These are phyloP conservation scores for Melastoma malabathricum DNA, from an alignment of 345 rosid species.

Conservation along the genomic window DNA sequence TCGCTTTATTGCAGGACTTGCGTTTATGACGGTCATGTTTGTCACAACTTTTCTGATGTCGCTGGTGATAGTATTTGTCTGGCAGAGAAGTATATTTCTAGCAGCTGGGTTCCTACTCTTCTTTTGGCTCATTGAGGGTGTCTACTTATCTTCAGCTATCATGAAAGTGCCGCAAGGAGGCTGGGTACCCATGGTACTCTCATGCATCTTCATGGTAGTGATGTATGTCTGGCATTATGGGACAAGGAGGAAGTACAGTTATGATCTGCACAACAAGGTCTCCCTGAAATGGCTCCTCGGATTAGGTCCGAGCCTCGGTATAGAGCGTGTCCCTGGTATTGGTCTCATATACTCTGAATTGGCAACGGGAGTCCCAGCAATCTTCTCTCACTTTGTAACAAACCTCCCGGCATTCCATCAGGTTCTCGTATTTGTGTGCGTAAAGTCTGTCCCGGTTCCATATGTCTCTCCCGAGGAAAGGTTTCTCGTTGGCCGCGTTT, in stretches of 20 bases:
- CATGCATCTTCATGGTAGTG: slow-evolving; percentile 51
- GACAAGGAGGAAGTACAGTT: slow-evolving; percentile 65
- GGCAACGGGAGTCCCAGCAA: slow-evolving; percentile 84
- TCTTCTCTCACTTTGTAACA: slow-evolving; percentile 95
- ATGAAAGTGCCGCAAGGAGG: slow-evolving; percentile 95
- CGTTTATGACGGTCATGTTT: slow-evolving; percentile 95
- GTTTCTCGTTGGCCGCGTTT: slow-evolving; percentile 69
- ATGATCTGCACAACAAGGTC: slow-evolving; percentile 88
- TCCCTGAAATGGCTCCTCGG: slow-evolving; percentile 77
- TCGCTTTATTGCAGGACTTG: slow-evolving; percentile 47
- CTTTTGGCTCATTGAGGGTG: slow-evolving; percentile 80
- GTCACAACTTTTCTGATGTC: slow-evolving; percentile 98
- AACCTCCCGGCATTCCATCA: slow-evolving; percentile 98
- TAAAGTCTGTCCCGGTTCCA: slow-evolving; percentile 92
- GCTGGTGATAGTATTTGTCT: slow-evolving; percentile 78
- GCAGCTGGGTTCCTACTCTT: slow-evolving; percentile 62
- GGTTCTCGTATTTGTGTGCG: slow-evolving; percentile 80
- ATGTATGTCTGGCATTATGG: slow-evolving; percentile 98
- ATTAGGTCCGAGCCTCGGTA: slow-evolving; percentile 74
- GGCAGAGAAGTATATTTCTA: slow-evolving; percentile 63
- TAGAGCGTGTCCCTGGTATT: slow-evolving; percentile 76
- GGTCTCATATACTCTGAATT: slow-evolving; percentile 91
- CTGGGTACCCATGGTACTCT: slow-evolving; percentile 92
- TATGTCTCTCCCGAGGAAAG: slow-evolving; percentile 81
- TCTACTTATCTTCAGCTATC: slow-evolving; percentile 88